A percentile compares a stretch with the other conserved stretches of the same genome.
Evolutionary conservation across 371 early-diverging fungal species (phyloP).

Genomic region (Circinella minor): DNA sequence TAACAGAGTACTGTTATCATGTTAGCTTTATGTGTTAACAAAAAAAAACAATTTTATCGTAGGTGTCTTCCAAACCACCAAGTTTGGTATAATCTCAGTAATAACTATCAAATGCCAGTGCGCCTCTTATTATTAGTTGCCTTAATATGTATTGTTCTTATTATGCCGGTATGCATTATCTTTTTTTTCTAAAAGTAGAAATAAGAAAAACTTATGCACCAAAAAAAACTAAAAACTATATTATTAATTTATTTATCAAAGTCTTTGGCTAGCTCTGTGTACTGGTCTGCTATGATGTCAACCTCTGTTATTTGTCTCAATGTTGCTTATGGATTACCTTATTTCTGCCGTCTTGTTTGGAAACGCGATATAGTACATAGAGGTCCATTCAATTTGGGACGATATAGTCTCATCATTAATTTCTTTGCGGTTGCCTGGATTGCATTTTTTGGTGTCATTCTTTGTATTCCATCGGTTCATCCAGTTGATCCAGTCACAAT

Average conservation of each 20-base stretch:
- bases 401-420: conserved; percentile 25
- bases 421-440: conserved; percentile 31
- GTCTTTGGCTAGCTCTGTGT: conserved; percentile 6
- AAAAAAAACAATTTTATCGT: conserved; percentile 15
- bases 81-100: conserved; percentile 29
- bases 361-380: conserved; percentile 11
- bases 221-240: neutral
- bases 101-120: conserved; percentile 21
- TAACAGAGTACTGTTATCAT: no score
- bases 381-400: conserved; percentile 33
- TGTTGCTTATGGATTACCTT: conserved; percentile 32
- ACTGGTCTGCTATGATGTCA: conserved; percentile 33
- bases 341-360: conserved; percentile 33
- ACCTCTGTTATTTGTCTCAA: conserved; percentile 29
- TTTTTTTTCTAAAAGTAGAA: no score
- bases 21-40: no score
- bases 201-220: no score
- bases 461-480: conserved; percentile 25
- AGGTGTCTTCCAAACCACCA: conserved; percentile 18
- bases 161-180: conserved; percentile 26
- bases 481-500: conserved; percentile 26
- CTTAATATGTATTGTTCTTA: conserved; percentile 25
- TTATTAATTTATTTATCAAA: no score
- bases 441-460: conserved; percentile 30
- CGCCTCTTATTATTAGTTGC: conserved; percentile 21